These are phyloP conservation scores for Capronia coronata DNA, from an alignment of 2,329 filamentous ascomycete genomes.

Conservation along the genomic window DNA sequence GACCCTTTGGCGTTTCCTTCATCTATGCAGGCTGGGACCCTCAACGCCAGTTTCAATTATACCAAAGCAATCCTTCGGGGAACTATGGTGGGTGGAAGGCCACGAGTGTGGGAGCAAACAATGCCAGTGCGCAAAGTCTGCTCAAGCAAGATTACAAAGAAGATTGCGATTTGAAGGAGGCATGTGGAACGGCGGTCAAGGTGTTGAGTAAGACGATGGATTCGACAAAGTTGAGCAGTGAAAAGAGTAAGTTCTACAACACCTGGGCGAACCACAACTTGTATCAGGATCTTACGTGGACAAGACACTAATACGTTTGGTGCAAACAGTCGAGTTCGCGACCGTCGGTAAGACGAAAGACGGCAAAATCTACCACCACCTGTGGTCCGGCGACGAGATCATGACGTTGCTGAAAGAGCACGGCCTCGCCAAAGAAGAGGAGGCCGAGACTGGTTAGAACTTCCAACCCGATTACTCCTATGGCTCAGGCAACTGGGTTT, in stretches of 20 bases:
- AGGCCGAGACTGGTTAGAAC: slow-evolving; percentile 51
- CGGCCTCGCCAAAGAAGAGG: slow-evolving; percentile 81
- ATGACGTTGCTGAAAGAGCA: slow-evolving; percentile 90
- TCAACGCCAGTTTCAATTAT: slow-evolving; percentile 93
- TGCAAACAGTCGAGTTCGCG: slow-evolving; percentile 77
- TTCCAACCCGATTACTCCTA: not conserved
- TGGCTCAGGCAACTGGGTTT: not conserved
- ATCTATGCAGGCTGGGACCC: slow-evolving; percentile 99
- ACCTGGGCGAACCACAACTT: no score
- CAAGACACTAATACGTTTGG: slow-evolving; percentile 25
- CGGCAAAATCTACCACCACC: slow-evolving; percentile 94
- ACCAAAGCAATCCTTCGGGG: slow-evolving; percentile 96
- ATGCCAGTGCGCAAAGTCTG: slow-evolving; percentile 91
- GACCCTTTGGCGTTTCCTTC: slow-evolving; percentile 97
- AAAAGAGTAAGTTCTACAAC: slow-evolving; percentile 76
- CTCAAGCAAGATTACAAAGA: slow-evolving; percentile 99
- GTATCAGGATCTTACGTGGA: not conserved
- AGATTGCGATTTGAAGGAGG: slow-evolving; percentile 91
- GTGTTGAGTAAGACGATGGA: slow-evolving; percentile 99
- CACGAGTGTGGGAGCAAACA: slow-evolving; percentile 95
- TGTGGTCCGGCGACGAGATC: slow-evolving; percentile 97
- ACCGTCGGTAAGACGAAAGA: slow-evolving; percentile 93
- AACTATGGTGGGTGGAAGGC: slow-evolving; percentile 99
- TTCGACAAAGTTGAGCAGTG: slow-evolving; percentile 94
- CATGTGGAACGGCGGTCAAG: slow-evolving; percentile 95